Conservation (phyloP, 768 basidiomycete species). For the Kwoniella heveanensis region DNA sequence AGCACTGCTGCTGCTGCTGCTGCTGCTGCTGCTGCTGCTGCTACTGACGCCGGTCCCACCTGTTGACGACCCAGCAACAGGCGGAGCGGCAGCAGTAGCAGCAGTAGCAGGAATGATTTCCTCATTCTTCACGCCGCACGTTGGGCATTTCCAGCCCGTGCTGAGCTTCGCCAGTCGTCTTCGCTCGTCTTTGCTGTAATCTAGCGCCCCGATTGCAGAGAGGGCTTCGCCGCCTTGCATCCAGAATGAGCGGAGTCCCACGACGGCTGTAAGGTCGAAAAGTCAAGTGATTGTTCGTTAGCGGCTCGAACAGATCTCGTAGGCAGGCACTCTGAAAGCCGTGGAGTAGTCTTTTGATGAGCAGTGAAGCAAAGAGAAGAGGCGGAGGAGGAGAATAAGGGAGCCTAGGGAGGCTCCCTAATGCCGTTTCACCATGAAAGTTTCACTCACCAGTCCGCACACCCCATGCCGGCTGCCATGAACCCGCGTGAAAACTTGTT, state of each 20-base stretch:
- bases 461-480: constrained; percentile 99
- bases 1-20: neutral
- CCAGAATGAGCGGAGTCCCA: constrained; percentile 57
- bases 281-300: too few relatives aligned
- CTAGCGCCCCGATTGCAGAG: constrained; percentile 52
- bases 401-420: too few relatives aligned
- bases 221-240: constrained; percentile 51
- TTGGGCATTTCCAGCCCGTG: constrained; percentile 46
- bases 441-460: constrained; percentile 70
- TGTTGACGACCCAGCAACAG: neutral
- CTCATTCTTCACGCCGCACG: constrained; percentile 35
- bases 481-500: constrained; percentile 74
- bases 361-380: too few relatives aligned
- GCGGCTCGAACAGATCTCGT: too few relatives aligned
- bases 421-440: too few relatives aligned
- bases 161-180: constrained; percentile 51
- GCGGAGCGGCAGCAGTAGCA: neutral
- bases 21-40: too few relatives aligned
- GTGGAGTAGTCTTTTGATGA: too few relatives aligned
- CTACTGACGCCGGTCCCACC: too few relatives aligned
- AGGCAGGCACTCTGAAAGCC: too few relatives aligned
- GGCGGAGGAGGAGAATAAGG: neutral
- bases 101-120: constrained; percentile 17
- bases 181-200: constrained; percentile 50
- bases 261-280: constrained; percentile 53